Evolutionary conservation across 2,329 filamentous ascomycete species (phyloP), one percentile per base, ranked within the genome.

Genomic region (Arthroderma sp.): DNA sequence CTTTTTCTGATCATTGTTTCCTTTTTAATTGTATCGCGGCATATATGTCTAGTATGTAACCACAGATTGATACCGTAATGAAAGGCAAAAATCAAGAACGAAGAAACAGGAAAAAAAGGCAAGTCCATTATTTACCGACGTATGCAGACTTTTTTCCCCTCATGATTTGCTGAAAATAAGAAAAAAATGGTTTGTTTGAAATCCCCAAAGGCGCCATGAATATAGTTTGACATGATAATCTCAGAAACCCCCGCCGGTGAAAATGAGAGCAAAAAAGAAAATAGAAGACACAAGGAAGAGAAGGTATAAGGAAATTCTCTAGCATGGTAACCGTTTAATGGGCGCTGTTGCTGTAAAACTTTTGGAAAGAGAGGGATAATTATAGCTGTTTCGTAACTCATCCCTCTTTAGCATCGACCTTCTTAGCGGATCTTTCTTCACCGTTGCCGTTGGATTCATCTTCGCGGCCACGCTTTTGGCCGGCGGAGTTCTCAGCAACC

Each of bases 391-490:
- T 22, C 7, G 27, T 37, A 30, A 9, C 28, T 58, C 59, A 65
- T 31, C 44, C 51, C 51, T 66, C 62, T 58, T 68, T 69, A 43
- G 57, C 53, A 54, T 72, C 70, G 34, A 68, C 62, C 57, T 73
- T 73, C 61, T 73, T 73, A 27, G 64, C 54, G 15, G 66, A 63
- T 47, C 59, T 62, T 32, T 65, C 63, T 10, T 58, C 61, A 30
- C 57, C 61, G 39, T 50, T 52, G n/a, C 42, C 36, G 31, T 43
- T 46, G 15, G 42, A 51, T 7, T 54, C 58, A 29, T 68, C 68
- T 39, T 71, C 68, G 22, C 66, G 65, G 32, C 59, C 53, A 39
- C 69, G 67, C 63, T 72, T 72, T 56, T 70, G 64, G 39, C 63
- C 61, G 33, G 41, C 31, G 27, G 56, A 45, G 15, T 43, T 36